Conservation (phyloP, 75 land plant species). For the Selaginella moellendorffii region DNA sequence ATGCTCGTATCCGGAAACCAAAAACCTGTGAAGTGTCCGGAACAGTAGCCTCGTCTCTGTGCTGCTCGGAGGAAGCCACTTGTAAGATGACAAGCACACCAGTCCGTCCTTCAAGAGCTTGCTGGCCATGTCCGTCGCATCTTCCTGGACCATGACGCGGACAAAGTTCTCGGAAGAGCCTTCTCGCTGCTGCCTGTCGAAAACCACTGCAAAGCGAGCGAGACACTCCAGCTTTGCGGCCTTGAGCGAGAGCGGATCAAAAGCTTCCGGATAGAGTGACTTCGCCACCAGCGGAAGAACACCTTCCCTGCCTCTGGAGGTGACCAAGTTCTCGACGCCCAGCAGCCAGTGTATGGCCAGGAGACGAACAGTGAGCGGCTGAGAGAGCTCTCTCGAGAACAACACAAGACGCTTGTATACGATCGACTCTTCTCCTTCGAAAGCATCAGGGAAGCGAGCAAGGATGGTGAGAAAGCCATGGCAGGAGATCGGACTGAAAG, state of each 20-base stretch:
- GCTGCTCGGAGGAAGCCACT: conserved; percentile 84
- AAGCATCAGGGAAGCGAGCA: conserved; percentile 45
- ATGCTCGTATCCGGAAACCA: background rate
- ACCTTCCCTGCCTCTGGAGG: conserved; percentile 21
- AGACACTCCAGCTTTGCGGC: conserved; percentile 55
- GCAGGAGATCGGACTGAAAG: conserved; percentile 51
- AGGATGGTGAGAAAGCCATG: conserved; percentile 58
- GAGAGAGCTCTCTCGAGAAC: conserved; percentile 38
- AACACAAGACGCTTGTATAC: conserved; percentile 38
- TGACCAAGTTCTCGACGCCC: conserved; percentile 31
- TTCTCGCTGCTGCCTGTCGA: background rate
- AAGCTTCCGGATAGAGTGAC: conserved; percentile 51
- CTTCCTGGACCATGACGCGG: too few species aligned
- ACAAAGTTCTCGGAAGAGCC: too few species aligned
- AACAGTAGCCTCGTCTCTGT: conserved; percentile 74
- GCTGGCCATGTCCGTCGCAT: conserved; percentile 16
- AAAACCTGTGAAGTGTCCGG: conserved; percentile 52
- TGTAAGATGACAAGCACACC: conserved; percentile 61
- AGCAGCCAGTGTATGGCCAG: conserved; percentile 81
- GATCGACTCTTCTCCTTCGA: conserved; percentile 48
- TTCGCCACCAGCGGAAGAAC: conserved; percentile 26
- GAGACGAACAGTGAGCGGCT: conserved; percentile 40
- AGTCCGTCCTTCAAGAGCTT: conserved; percentile 63
- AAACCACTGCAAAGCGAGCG: conserved; percentile 35
- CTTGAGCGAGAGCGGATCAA: conserved; percentile 82